These are phyloP conservation scores for Brassica rapa DNA, from an alignment of 345 rosid genomes.

Conservation along the genomic window DNA sequence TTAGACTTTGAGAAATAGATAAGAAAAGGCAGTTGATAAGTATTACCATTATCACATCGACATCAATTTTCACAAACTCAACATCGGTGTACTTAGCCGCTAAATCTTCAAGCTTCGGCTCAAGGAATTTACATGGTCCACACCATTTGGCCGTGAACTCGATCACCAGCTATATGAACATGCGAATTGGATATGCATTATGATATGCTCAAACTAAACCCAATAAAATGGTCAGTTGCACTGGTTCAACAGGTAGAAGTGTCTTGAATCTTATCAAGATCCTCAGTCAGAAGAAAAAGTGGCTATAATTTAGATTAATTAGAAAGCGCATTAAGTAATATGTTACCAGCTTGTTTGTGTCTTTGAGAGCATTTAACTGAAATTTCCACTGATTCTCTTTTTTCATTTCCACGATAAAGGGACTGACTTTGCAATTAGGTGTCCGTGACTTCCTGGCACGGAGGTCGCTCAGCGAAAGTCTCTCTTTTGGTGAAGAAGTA, in stretches of 20 bases:
- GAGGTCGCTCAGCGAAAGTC: neutral
- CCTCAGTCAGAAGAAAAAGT: neutral
- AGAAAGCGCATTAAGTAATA: neutral
- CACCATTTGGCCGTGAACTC: slow-evolving; percentile 85
- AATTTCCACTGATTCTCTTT: slow-evolving; percentile 60
- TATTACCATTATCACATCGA: slow-evolving; percentile 55
- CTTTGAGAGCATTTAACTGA: slow-evolving; percentile 54
- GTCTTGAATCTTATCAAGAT: neutral
- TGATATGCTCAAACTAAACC: neutral
- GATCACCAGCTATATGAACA: slow-evolving; percentile 50
- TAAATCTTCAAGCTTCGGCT: slow-evolving; percentile 52
- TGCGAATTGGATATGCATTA: neutral
- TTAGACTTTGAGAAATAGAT: neutral
- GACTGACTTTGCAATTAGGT: slow-evolving; percentile 9
- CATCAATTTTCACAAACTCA: slow-evolving; percentile 72
- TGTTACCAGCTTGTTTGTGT: slow-evolving; percentile 63
- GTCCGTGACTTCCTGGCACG: slow-evolving; percentile 22
- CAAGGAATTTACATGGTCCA: slow-evolving; percentile 67
- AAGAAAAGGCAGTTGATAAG: neutral
- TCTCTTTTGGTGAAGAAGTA: slow-evolving; percentile 18
- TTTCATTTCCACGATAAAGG: slow-evolving; percentile 47
- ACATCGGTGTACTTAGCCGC: slow-evolving; percentile 59
- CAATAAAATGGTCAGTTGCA: neutral
- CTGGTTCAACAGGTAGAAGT: neutral
- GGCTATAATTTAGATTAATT: neutral